A percentile compares a stretch with the other conserved stretches of the same genome.
Evolutionary conservation across 192 early-diverging fungal genomes (phyloP).

Genomic region (Diversispora eburnea): DNA sequence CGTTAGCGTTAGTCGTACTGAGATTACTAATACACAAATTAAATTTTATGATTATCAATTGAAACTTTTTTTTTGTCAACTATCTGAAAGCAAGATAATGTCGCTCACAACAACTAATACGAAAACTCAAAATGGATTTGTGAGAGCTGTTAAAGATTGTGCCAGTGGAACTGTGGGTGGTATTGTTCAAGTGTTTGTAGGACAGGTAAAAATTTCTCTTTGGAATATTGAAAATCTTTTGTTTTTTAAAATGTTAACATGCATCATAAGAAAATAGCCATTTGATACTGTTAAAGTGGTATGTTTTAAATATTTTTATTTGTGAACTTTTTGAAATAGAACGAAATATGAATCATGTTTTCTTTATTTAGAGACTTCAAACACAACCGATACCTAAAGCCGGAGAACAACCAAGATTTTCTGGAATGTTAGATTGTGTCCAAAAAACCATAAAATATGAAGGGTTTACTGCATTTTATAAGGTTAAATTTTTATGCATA

Average conservation of each 20-base stretch:
- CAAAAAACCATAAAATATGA: conserved; percentile 73
- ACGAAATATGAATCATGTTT: not conserved
- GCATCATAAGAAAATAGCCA: conserved; percentile 43
- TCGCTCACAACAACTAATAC: no score
- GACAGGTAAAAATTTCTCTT: conserved; percentile 45
- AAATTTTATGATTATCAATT: no score
- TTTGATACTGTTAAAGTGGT: conserved; percentile 82
- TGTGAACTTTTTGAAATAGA: not conserved
- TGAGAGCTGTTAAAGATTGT: conserved; percentile 71
- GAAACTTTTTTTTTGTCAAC: no score
- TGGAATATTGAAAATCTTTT: not conserved
- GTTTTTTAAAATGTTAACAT: not conserved
- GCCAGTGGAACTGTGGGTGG: conserved; percentile 71
- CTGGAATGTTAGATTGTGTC: conserved; percentile 82
- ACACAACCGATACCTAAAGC: conserved; percentile 72
- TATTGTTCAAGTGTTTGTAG: conserved; percentile 72
- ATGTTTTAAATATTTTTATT: conserved; percentile 27
- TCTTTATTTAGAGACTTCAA: conserved; percentile 69
- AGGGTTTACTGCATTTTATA: conserved; percentile 83
- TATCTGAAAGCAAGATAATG: no score
- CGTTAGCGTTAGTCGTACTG: no score
- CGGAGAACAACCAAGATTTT: conserved; percentile 64
- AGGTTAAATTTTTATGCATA: conserved; percentile 42
- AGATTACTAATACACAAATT: no score
- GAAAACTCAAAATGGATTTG: conserved; percentile 34